phyloP scores from a whole-genome alignment of 129 eudicot genomes.

The Heracleum sosnowskyi region DNA sequence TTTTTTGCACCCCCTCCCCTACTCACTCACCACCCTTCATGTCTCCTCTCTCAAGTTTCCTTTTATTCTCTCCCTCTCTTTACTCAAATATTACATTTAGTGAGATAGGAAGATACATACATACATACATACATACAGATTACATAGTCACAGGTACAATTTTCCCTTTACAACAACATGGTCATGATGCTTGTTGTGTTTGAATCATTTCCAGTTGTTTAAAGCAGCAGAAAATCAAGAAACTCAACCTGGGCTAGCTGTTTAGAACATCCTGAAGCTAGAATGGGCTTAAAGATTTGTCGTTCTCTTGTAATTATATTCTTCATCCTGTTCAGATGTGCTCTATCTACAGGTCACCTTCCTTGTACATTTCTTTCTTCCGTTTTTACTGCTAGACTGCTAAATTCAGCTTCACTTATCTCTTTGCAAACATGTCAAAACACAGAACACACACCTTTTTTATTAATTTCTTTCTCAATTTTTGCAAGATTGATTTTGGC shows the following conservation, averaged over 20 bases:
- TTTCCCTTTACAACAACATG: constrained; percentile 11
- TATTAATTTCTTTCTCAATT: not conserved
- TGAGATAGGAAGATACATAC: too few relatives aligned
- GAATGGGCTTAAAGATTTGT: constrained; percentile 25
- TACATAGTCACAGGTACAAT: not conserved
- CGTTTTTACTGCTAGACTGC: too few relatives aligned
- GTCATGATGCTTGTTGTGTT: constrained; percentile 20
- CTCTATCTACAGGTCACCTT: constrained; percentile 36
- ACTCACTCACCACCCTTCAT: not conserved
- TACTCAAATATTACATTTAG: not conserved
- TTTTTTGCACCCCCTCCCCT: constrained; percentile 7
- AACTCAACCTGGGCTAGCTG: not conserved
- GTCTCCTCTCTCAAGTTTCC: constrained; percentile 16
- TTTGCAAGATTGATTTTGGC: not conserved
- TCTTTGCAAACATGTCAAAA: too few relatives aligned
- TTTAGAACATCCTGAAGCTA: not conserved
- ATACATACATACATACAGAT: not conserved
- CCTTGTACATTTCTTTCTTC: not conserved
- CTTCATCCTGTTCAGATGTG: constrained; percentile 19
- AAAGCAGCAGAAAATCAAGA: not conserved
- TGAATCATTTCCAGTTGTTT: not conserved
- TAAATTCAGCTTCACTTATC: too few relatives aligned
- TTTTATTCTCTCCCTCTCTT: constrained; percentile 11
- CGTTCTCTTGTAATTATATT: not conserved
- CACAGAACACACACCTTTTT: too few relatives aligned